Conservation (phyloP, 169 alveolate species). For the Eimeria necatrix region DNA sequence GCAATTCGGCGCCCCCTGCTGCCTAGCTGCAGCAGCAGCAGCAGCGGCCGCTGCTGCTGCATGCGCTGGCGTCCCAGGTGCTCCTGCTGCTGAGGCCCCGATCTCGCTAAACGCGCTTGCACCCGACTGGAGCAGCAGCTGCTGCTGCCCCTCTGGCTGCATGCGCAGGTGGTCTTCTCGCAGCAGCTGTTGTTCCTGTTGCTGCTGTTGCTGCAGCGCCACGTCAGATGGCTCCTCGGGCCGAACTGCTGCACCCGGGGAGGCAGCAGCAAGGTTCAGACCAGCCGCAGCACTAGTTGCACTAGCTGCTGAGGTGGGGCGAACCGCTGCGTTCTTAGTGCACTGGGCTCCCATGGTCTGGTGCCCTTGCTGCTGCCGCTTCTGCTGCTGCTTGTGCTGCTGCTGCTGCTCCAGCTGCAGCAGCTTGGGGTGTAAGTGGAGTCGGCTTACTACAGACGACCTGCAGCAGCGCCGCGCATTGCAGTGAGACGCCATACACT, state of each 20-base stretch:
- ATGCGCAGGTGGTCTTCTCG: background rate
- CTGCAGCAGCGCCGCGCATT: conserved; percentile 64
- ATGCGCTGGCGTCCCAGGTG: background rate
- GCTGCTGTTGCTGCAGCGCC: conserved; percentile 7
- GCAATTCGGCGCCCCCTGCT: background rate
- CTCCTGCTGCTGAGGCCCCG: background rate
- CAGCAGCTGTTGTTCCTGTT: conserved; percentile 45
- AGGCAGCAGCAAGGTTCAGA: background rate
- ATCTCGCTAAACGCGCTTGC: conserved; percentile 28
- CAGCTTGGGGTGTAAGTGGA: background rate
- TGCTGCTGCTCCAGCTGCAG: conserved; percentile 58
- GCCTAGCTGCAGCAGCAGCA: conserved; percentile 54
- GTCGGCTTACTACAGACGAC: background rate
- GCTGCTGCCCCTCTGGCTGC: conserved; percentile 56
- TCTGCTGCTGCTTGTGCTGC: conserved; percentile 1
- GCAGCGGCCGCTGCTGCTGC: conserved; percentile 47
- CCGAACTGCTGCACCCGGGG: background rate
- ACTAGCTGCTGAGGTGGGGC: background rate
- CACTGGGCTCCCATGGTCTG: conserved; percentile 58
- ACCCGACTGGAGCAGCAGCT: conserved; percentile 55
- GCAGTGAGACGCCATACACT: conserved; percentile 51
- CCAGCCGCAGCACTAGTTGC: background rate
- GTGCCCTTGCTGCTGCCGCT: no score
- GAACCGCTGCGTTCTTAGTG: conserved; percentile 49
- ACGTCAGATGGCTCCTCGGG: background rate